Evolutionary conservation across 805 yeast species (phyloP).

Genomic region (Candida quercuum): DNA sequence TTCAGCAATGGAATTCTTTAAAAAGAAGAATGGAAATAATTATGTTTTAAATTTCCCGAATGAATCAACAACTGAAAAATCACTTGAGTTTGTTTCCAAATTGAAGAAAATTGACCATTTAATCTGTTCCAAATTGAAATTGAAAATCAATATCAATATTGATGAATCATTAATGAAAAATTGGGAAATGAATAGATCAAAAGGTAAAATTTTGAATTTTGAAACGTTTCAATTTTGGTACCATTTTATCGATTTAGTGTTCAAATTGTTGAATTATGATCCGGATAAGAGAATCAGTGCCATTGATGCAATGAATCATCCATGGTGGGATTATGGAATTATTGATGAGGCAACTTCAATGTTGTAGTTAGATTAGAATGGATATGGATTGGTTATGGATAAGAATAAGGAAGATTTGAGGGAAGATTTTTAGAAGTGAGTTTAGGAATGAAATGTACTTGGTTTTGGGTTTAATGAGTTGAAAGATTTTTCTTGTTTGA

Average conservation of each 20-base stretch:
- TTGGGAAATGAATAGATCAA: constrained; percentile 17
- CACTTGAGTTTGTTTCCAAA: constrained; percentile 31
- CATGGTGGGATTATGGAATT: constrained; percentile 69
- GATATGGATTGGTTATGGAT: no score
- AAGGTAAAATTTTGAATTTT: constrained; percentile 37
- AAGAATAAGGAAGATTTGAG: no score
- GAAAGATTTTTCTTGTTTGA: no score
- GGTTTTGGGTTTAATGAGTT: no score
- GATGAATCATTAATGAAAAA: constrained; percentile 15
- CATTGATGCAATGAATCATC: constrained; percentile 69
- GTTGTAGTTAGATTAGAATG: no score
- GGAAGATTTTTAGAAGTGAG: no score
- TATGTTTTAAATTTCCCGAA: constrained; percentile 33
- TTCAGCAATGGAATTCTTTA: constrained; percentile 10
- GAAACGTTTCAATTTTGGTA: constrained; percentile 81
- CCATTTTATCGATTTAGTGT: constrained; percentile 66
- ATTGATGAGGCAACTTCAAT: constrained; percentile 42
- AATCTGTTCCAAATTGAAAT: constrained; percentile 31
- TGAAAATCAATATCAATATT: constrained; percentile 21
- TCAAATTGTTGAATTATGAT: constrained; percentile 61
- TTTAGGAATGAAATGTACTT: no score
- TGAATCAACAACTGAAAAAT: constrained; percentile 32
- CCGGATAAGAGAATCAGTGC: constrained; percentile 72
- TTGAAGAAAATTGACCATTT: constrained; percentile 38
- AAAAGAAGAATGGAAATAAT: constrained; percentile 6